These are phyloP conservation scores for Hypoxylon sp. DNA, from an alignment of 2,329 filamentous ascomycete genomes.

Conservation along the genomic window DNA sequence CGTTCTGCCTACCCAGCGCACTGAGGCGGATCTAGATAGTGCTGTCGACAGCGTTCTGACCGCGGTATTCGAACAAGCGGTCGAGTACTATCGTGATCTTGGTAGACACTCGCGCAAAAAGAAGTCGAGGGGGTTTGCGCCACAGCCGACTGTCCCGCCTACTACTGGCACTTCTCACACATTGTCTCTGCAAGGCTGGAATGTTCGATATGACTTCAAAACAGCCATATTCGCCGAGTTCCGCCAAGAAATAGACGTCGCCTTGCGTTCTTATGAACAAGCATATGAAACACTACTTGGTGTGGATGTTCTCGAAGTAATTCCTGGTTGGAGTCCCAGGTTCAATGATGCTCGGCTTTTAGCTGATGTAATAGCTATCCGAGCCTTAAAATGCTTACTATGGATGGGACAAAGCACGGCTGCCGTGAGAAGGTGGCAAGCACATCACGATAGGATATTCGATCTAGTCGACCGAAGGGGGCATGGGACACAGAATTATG, in stretches of 20 bases:
- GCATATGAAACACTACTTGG: conserved; percentile 88
- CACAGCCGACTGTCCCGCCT: conserved; percentile 84
- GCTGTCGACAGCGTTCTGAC: conserved; percentile 81
- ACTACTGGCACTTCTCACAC: conserved; percentile 88
- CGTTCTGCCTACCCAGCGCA: conserved; percentile 81
- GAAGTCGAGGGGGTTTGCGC: conserved; percentile 81
- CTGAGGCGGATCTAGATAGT: conserved; percentile 76
- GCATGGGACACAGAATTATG: conserved; percentile 88
- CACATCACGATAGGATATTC: conserved; percentile 78
- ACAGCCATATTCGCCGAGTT: conserved; percentile 92
- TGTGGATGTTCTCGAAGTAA: conserved; percentile 86
- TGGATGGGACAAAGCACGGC: conserved; percentile 84
- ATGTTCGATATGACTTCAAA: conserved; percentile 95
- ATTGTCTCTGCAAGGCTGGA: conserved; percentile 89
- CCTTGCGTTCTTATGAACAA: conserved; percentile 86
- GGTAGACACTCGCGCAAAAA: conserved; percentile 94
- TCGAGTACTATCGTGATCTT: conserved; percentile 94
- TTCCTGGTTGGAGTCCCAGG: conserved; percentile 88
- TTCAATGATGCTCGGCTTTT: conserved; percentile 95
- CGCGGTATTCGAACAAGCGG: conserved; percentile 77
- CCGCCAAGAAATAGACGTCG: conserved; percentile 90
- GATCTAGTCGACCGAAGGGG: conserved; percentile 86
- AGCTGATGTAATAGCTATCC: conserved; percentile 83
- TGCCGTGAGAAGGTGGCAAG: conserved; percentile 84
- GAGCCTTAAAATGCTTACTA: conserved; percentile 84